A percentile compares a stretch with the other conserved stretches of the same genome.
Conservation (phyloP, 345 rosid genomes). For the Arabis alpina region DNA sequence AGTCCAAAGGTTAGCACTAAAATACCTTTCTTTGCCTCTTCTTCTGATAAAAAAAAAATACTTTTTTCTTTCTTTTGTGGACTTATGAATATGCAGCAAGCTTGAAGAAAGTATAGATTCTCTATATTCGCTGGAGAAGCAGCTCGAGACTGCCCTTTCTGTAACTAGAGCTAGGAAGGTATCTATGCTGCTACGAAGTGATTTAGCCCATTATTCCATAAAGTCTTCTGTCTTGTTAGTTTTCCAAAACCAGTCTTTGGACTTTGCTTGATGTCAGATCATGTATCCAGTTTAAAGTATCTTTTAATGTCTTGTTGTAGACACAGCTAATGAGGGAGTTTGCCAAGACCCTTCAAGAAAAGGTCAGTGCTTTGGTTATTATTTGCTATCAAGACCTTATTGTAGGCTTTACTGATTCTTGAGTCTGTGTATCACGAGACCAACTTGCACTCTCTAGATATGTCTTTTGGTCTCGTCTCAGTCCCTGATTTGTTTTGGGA, state of each 20-base stretch:
- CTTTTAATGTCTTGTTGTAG: constrained; percentile 14
- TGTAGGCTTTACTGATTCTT: background rate
- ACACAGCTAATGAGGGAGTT: constrained; percentile 19
- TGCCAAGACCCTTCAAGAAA: constrained; percentile 33
- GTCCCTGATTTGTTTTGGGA: background rate
- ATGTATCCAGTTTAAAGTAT: constrained; percentile 5
- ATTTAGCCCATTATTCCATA: background rate
- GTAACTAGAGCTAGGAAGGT: constrained; percentile 40
- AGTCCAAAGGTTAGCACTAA: constrained; percentile 29
- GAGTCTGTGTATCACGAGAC: background rate
- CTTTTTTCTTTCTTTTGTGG: background rate
- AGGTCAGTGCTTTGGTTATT: too few species aligned
- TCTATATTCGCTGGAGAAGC: constrained; percentile 6
- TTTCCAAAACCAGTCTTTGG: too few species aligned
- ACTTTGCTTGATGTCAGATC: constrained; percentile 4
- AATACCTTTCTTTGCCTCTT: background rate
- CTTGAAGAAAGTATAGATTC: constrained; percentile 39
- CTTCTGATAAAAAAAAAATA: background rate
- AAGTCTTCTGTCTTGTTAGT: background rate
- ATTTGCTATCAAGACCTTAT: too few species aligned
- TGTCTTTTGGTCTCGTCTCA: background rate
- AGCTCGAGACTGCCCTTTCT: constrained; percentile 31
- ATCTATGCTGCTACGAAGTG: background rate
- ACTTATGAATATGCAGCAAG: constrained; percentile 26
- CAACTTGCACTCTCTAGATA: background rate